These are phyloP conservation scores for Rhodotorula sp. DNA, from an alignment of 1,284 basidiomycete species.

Conservation along the genomic window DNA sequence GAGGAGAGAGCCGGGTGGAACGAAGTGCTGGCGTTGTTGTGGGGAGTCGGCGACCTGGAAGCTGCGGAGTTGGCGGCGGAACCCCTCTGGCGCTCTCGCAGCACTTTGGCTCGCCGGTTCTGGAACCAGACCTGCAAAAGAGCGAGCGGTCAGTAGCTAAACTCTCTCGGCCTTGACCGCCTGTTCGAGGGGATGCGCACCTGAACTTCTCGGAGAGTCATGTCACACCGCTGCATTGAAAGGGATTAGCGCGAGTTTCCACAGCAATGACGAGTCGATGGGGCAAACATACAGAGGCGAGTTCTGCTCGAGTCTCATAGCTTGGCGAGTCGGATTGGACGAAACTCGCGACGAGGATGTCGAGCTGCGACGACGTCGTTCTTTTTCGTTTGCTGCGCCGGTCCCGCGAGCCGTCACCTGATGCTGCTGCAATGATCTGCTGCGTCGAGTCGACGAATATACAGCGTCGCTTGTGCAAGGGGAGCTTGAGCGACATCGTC, in stretches of 20 bases:
- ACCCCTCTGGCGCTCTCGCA: constrained; percentile 21
- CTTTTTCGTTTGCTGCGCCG: constrained; percentile 43
- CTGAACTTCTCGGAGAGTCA: constrained; percentile 47
- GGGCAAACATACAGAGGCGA: constrained; percentile 20
- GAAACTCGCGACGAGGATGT: constrained; percentile 37
- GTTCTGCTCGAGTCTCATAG: constrained; percentile 42
- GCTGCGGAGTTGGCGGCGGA: background rate
- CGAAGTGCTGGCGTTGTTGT: too few species aligned
- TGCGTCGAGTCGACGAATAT: constrained; percentile 22
- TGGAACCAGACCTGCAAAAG: constrained; percentile 45
- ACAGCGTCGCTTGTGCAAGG: background rate
- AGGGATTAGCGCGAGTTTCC: background rate
- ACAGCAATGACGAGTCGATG: rapidly evolving
- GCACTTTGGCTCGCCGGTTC: constrained; percentile 45
- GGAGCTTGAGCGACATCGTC: background rate
- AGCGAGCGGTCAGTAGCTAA: background rate
- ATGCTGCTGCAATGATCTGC: background rate
- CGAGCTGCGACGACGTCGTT: constrained; percentile 42
- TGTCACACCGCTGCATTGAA: constrained; percentile 22
- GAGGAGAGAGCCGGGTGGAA: too few species aligned
- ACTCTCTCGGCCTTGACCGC: background rate
- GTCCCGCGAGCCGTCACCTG: background rate
- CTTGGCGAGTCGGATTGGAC: constrained; percentile 42
- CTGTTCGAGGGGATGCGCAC: background rate
- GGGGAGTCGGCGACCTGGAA: too few species aligned